Evolutionary conservation across 148 eudicot species (phyloP).

Genomic region (Spergularia marina): DNA sequence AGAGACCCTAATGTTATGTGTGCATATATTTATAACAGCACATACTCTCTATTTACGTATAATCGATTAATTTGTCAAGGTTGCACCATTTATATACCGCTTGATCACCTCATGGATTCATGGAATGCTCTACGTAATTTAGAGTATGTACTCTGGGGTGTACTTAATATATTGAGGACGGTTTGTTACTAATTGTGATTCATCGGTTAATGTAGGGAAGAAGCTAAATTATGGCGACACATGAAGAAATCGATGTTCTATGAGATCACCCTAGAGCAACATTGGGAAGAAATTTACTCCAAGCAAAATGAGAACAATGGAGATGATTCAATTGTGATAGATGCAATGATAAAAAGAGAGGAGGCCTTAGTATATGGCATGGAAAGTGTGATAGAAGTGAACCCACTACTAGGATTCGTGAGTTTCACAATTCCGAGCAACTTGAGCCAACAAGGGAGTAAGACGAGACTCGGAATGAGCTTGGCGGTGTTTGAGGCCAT

Average conservation of each 20-base stretch:
- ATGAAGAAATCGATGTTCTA: constrained; percentile 47
- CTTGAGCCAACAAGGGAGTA: constrained; percentile 15
- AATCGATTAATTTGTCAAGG: no score
- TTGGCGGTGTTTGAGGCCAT: constrained; percentile 49
- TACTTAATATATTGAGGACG: background rate
- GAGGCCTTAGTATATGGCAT: constrained; percentile 42
- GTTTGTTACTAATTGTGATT: background rate
- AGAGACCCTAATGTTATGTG: background rate
- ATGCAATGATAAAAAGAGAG: constrained; percentile 44
- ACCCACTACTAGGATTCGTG: constrained; percentile 31
- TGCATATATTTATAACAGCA: background rate
- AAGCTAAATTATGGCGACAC: constrained; percentile 35
- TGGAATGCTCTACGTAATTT: no score
- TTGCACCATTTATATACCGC: no score
- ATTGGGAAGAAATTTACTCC: constrained; percentile 57
- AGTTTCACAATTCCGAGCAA: constrained; percentile 32
- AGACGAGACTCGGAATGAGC: constrained; percentile 41
- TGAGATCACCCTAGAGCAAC: constrained; percentile 49
- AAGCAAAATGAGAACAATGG: constrained; percentile 29
- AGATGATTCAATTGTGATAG: constrained; percentile 30
- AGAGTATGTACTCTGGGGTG: background rate
- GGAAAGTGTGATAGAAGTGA: constrained; percentile 39
- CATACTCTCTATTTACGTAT: background rate
- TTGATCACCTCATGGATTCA: no score
- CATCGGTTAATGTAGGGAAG: constrained; percentile 35